Conservation (phyloP, 2,329 filamentous ascomycete genomes). For the Gyromitra esculenta region DNA sequence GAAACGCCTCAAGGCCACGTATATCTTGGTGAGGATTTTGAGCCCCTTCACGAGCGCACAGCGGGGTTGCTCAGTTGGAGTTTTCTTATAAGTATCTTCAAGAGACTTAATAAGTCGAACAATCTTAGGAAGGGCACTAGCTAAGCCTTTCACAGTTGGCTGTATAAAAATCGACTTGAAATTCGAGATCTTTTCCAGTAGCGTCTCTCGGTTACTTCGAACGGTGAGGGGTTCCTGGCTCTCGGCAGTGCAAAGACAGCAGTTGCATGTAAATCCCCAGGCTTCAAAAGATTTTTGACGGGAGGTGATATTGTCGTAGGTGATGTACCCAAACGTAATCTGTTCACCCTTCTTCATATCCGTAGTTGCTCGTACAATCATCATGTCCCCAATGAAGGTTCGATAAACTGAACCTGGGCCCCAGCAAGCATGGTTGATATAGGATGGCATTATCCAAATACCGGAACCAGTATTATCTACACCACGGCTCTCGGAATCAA, state of each 20-base stretch:
- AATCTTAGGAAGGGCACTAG: not conserved
- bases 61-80: slow-evolving; percentile 10
- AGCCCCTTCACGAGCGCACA: slow-evolving; percentile 1
- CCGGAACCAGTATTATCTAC: slow-evolving; percentile 3
- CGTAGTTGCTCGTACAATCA: slow-evolving; percentile 18
- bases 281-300: not conserved
- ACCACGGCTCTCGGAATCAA: not conserved
- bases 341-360: slow-evolving; percentile 26
- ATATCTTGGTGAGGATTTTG: not conserved
- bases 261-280: slow-evolving; percentile 32
- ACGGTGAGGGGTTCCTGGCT: not conserved
- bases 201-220: slow-evolving; percentile 1
- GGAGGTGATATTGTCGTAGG: not conserved
- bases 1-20: not conserved
- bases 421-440: slow-evolving; percentile 42
- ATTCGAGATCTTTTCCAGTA: not conserved
- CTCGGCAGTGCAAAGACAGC: slow-evolving; percentile 20
- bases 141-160: not conserved
- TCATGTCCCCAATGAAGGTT: slow-evolving; percentile 36
- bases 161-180: not conserved
- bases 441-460: slow-evolving; percentile 35
- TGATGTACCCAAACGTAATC: slow-evolving; percentile 9
- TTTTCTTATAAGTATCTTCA: slow-evolving; percentile 26
- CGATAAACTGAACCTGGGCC: slow-evolving; percentile 2
- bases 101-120: slow-evolving; percentile 4